These are phyloP conservation scores for Solanum etuberosum DNA, from an alignment of 257 asterid species.

Conservation along the genomic window DNA sequence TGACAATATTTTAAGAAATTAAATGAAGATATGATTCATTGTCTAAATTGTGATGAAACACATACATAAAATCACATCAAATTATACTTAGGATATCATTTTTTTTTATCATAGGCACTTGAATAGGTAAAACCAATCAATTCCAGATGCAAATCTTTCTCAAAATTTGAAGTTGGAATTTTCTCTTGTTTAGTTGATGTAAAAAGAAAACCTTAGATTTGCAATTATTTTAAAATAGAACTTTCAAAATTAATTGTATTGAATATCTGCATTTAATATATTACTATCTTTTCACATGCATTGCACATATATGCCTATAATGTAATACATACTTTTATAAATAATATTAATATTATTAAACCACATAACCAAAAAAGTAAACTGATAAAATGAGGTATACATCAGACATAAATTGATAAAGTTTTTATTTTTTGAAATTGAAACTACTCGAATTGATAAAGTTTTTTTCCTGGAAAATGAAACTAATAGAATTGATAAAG, in stretches of 20 bases:
- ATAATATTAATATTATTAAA: too few relatives aligned
- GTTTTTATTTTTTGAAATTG: too few relatives aligned
- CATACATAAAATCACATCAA: neutral
- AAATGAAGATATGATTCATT: neutral
- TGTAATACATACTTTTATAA: too few relatives aligned
- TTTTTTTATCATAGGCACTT: too few relatives aligned
- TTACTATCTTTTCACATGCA: too few relatives aligned
- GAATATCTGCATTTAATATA: too few relatives aligned
- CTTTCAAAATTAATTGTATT: neutral
- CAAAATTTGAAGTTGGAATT: neutral
- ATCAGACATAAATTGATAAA: neutral
- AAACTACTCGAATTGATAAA: neutral
- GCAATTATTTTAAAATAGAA: too few relatives aligned
- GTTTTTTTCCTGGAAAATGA: neutral
- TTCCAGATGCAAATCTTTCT: neutral
- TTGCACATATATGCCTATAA: too few relatives aligned
- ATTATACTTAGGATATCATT: neutral
- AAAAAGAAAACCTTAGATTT: neutral
- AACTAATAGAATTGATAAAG: neutral
- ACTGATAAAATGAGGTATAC: constrained; percentile 9
- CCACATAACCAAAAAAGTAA: too few relatives aligned
- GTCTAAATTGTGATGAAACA: neutral
- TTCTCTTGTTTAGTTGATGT: neutral
- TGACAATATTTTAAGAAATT: neutral
- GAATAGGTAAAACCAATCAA: neutral